phyloP scores from a whole-genome alignment of 73 alveolate species.

The Tetrahymena thermophila region DNA sequence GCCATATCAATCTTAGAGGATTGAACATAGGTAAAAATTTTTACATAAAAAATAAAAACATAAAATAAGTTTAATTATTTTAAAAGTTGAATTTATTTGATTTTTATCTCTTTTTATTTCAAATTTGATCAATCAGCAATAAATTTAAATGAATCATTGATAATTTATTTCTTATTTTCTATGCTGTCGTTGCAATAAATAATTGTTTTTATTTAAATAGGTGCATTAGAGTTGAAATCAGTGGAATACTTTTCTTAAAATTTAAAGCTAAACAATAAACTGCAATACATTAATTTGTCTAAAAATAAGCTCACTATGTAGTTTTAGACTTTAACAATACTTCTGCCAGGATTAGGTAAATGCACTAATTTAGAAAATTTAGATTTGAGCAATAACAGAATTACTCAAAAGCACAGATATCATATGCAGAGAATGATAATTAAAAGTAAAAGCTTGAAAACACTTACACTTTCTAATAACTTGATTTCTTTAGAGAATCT shows the following conservation, averaged over 20 bases:
- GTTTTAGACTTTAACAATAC: neutral
- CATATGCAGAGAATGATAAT: neutral
- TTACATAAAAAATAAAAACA: too few relatives aligned
- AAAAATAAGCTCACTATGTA: neutral
- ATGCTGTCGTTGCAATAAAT: neutral
- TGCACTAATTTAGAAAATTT: neutral
- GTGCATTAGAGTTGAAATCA: neutral
- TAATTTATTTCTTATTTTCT: too few relatives aligned
- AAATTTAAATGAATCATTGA: too few relatives aligned
- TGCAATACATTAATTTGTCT: neutral
- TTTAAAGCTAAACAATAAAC: neutral
- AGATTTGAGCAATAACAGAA: neutral
- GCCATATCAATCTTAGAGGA: neutral
- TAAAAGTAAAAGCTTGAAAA: neutral
- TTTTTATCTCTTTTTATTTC: too few relatives aligned
- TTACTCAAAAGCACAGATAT: neutral
- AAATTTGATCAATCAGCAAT: too few relatives aligned
- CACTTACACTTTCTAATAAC: neutral
- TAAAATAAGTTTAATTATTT: too few relatives aligned
- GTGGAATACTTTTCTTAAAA: neutral
- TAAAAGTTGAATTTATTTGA: too few relatives aligned
- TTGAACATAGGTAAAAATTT: neutral
- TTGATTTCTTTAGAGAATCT: neutral
- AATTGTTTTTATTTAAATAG: neutral
- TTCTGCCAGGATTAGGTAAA: neutral